phyloP scores from a whole-genome alignment of 768 basidiomycete species.

The Rhodotorula kratochvilovae region DNA sequence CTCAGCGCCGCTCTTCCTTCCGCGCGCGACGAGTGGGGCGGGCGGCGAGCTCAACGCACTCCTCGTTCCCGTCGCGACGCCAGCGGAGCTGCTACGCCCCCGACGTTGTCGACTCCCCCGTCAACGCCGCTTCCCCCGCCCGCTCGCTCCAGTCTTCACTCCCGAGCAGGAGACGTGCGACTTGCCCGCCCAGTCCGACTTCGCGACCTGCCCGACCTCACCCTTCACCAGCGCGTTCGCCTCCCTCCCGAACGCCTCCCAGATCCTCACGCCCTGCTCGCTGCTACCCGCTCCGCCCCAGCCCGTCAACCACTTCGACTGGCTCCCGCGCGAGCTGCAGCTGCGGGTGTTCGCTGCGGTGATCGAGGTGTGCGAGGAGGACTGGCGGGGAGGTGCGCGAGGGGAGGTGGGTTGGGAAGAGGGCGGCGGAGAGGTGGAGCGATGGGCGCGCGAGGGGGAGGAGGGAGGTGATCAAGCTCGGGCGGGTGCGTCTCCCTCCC shows the following conservation, averaged over 20 bases:
- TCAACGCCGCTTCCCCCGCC: neutral
- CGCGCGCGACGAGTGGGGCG: neutral
- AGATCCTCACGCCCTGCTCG: neutral
- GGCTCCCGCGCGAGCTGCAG: constrained; percentile 41
- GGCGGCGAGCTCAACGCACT: fast-evolving
- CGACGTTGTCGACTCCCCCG: neutral
- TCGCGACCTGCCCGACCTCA: neutral
- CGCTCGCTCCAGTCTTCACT: neutral
- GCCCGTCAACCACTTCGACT: constrained; percentile 22
- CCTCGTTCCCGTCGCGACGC: too few species aligned
- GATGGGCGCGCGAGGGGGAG: constrained; percentile 69
- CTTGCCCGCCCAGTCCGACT: neutral
- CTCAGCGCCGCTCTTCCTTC: constrained; percentile 8
- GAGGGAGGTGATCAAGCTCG: constrained; percentile 70
- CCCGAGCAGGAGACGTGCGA: neutral
- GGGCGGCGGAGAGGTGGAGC: constrained; percentile 56
- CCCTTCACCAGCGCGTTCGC: neutral
- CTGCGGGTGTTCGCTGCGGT: constrained; percentile 34
- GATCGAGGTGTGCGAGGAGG: constrained; percentile 30
- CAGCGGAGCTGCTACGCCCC: too few species aligned
- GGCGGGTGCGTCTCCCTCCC: constrained; percentile 58
- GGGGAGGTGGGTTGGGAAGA: constrained; percentile 13
- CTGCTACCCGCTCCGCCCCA: neutral
- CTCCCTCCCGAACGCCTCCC: neutral
- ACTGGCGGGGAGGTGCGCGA: constrained; percentile 12